A percentile compares a stretch with the other conserved stretches of the same genome.
These are phyloP conservation scores for Rosa multiflora DNA, from an alignment of 306 rosid species.

Conservation along the genomic window DNA sequence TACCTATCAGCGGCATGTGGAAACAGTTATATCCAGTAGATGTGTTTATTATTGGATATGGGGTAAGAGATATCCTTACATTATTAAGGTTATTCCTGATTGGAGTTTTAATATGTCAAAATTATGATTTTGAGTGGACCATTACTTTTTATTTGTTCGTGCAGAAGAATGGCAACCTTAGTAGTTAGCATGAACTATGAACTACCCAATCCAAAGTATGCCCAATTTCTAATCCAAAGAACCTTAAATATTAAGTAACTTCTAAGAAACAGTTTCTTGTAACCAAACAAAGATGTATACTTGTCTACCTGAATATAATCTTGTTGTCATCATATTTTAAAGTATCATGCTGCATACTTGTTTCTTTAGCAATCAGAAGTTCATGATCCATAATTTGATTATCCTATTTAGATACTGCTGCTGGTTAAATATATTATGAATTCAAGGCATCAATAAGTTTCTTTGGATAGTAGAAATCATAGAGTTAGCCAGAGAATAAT, in stretches of 20 bases:
- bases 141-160: not conserved
- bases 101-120: conserved; percentile 5
- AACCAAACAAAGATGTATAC: not conserved
- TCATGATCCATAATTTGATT: conserved; percentile 1
- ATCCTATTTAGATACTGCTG: not conserved
- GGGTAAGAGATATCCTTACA: conserved; percentile 57
- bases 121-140: conserved; percentile 4
- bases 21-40: conserved; percentile 74
- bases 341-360: not conserved
- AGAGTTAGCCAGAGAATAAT: not conserved
- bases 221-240: not conserved
- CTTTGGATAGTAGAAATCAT: not conserved
- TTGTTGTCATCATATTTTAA: not conserved
- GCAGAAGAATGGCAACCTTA: not conserved
- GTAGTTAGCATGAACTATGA: not conserved
- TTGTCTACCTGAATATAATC: not conserved
- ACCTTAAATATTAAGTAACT: not conserved
- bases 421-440: not conserved
- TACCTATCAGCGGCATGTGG: conserved; percentile 63
- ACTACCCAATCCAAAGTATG: not conserved
- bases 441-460: not conserved
- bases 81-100: not conserved
- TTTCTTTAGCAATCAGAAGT: not conserved
- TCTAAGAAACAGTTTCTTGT: not conserved
- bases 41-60: conserved; percentile 87